phyloP scores from a whole-genome alignment of 345 rosid genomes.

The Syzygium grande region DNA sequence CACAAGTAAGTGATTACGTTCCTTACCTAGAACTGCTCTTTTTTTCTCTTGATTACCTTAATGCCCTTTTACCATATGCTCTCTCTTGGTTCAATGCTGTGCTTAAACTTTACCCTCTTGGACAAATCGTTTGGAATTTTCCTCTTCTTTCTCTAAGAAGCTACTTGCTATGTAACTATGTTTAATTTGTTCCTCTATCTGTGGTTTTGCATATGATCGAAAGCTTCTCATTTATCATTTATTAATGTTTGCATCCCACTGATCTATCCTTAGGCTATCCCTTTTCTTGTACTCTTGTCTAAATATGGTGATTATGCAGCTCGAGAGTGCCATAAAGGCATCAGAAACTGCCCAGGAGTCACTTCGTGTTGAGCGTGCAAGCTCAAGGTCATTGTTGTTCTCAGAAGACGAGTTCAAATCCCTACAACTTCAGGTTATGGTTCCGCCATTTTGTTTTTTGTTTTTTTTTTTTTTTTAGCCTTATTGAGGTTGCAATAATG shows the following conservation, averaged over 20 bases:
- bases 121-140: not conserved
- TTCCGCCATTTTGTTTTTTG: not conserved
- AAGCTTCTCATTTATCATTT: not conserved
- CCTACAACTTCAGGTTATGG: slow-evolving; percentile 74
- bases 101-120: not conserved
- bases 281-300: not conserved
- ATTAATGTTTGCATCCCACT: not conserved
- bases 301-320: slow-evolving; percentile 28
- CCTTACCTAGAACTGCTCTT: not conserved
- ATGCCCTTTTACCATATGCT: not conserved
- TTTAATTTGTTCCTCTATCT: not conserved
- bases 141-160: not conserved
- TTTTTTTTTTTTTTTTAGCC: not conserved
- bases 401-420: slow-evolving; percentile 87
- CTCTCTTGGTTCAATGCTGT: not conserved
- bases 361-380: slow-evolving; percentile 71
- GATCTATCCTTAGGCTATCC: not conserved
- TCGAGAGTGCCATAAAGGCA: slow-evolving; percentile 75
- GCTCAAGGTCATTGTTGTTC: slow-evolving; percentile 61
- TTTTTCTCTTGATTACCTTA: not conserved
- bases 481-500: not conserved
- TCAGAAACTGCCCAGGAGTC: slow-evolving; percentile 65
- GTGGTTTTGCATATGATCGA: not conserved
- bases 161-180: not conserved
- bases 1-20: slow-evolving; percentile 48